Conservation (phyloP, 2,329 filamentous ascomycete genomes). For the Verticillium dahliae region DNA sequence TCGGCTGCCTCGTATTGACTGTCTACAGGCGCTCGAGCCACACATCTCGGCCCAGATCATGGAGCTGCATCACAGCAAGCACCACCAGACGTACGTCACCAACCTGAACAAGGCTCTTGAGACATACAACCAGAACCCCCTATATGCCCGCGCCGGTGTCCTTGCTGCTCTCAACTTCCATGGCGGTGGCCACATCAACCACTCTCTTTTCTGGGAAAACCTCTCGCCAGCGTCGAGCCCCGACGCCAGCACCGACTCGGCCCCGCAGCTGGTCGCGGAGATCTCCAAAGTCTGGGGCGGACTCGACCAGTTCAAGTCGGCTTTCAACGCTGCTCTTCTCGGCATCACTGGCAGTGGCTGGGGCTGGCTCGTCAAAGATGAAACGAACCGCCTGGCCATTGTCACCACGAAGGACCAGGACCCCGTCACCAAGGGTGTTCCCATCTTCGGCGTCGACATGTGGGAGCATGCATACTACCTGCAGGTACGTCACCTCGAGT, state of each 20-base stretch:
- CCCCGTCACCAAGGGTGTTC: conserved; percentile 57
- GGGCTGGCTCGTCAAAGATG: conserved; percentile 75
- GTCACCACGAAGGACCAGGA: conserved; percentile 85
- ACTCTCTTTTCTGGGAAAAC: conserved; percentile 88
- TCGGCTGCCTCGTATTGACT: background rate
- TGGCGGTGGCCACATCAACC: conserved; percentile 88
- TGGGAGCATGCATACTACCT: conserved; percentile 94
- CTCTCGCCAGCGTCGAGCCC: conserved; percentile 54
- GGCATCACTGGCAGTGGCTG: conserved; percentile 79
- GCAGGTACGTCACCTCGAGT: conserved; percentile 43
- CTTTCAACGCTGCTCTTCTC: conserved; percentile 59
- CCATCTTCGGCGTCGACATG: conserved; percentile 77
- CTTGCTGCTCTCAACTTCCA: conserved; percentile 76
- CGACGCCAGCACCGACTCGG: conserved; percentile 48
- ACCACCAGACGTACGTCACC: conserved; percentile 72
- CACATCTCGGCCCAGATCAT: conserved; percentile 74
- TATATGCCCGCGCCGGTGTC: conserved; percentile 52
- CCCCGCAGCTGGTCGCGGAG: conserved; percentile 52
- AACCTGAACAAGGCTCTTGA: conserved; percentile 65
- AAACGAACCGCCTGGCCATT: conserved; percentile 55
- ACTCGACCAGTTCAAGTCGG: conserved; percentile 56
- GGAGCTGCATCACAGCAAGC: conserved; percentile 73
- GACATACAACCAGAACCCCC: conserved; percentile 42
- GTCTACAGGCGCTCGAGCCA: conserved; percentile 57
- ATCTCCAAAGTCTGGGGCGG: conserved; percentile 64